Evolutionary conservation across 805 yeast genomes (phyloP), one percentile per base, ranked within the genome.

Genomic region (Metahyphopichia silvanorum): DNA sequence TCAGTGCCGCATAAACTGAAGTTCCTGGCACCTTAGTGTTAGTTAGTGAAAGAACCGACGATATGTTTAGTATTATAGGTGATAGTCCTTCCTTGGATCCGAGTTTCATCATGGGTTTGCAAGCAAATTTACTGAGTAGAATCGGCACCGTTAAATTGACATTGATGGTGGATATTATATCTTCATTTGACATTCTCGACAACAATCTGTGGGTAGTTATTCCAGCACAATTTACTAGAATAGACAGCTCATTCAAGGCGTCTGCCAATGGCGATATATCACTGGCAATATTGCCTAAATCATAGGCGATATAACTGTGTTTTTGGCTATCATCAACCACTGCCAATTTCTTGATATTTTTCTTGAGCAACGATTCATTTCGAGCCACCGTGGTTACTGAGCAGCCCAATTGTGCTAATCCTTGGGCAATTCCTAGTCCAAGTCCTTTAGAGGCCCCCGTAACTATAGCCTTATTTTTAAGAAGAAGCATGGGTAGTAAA

Each of bases 201-300:
- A 84, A 53, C 16, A 86, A 58, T 2, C 69, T 58, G 18, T 69
- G 61, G 42, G 79, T 86, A 4, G 87, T 64, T 1, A 77, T 45
- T 0, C 95, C 86, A 0, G 86, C 86, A 53, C 89, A 57, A 44
- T 82, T 82, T 15, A 82, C 63, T 12, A 82, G 57, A 2, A 77
- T 66, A 19, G 72, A 64, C 5, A 64, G 53, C 0, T 54, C 52
- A 23, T 63, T 52, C 29, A 71, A 54, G 3, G 51, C 36, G 27
- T 52, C 27, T 20, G 24, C 25, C 17, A 55, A 47, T 48, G 6
- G 53, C 30, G 2, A 27, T 32, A 19, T 16, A n/a, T 29, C 47
- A 25, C 34, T 49, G 51, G 8, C 22, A 16, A 46, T 27, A 11
- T 38, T 18, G 11, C 35, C 39, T 18, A 72, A 53, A 37, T 72